Conservation (phyloP, 805 yeast species). For the Candida ficus region DNA sequence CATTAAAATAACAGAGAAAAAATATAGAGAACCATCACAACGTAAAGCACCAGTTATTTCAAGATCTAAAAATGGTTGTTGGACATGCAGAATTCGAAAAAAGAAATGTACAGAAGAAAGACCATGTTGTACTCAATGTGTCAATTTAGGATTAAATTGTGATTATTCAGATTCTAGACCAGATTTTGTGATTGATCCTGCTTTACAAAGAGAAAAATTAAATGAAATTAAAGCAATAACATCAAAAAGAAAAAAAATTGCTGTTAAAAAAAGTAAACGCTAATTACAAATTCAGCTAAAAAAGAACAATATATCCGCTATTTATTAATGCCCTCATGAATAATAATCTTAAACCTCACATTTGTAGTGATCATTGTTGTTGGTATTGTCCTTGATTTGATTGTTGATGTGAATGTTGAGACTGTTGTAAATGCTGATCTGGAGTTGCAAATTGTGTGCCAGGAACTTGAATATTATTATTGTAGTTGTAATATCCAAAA, state of each 20-base stretch:
- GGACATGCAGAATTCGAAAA: slow-evolving; percentile 73
- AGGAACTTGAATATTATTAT: slow-evolving; percentile 7
- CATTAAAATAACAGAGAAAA: not conserved
- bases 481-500: not conserved
- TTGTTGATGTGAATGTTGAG: too few relatives aligned
- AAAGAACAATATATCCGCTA: not conserved
- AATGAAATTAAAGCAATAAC: slow-evolving; percentile 45
- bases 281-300: not conserved
- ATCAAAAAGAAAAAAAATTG: slow-evolving; percentile 35
- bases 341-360: too few relatives aligned
- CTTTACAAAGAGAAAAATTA: slow-evolving; percentile 39
- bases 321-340: not conserved
- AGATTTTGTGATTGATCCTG: slow-evolving; percentile 42
- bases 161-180: slow-evolving; percentile 51
- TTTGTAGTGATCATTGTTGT: too few relatives aligned
- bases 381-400: not conserved
- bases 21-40: too few relatives aligned
- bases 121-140: slow-evolving; percentile 58
- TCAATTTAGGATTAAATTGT: slow-evolving; percentile 50
- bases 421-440: too few relatives aligned
- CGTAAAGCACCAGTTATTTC: slow-evolving; percentile 17
- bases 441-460: too few relatives aligned
- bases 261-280: slow-evolving; percentile 23
- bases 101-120: slow-evolving; percentile 66
- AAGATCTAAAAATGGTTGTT: slow-evolving; percentile 60